Conservation (phyloP, 2,329 filamentous ascomycete genomes). For the Mollisiaceae sp. region DNA sequence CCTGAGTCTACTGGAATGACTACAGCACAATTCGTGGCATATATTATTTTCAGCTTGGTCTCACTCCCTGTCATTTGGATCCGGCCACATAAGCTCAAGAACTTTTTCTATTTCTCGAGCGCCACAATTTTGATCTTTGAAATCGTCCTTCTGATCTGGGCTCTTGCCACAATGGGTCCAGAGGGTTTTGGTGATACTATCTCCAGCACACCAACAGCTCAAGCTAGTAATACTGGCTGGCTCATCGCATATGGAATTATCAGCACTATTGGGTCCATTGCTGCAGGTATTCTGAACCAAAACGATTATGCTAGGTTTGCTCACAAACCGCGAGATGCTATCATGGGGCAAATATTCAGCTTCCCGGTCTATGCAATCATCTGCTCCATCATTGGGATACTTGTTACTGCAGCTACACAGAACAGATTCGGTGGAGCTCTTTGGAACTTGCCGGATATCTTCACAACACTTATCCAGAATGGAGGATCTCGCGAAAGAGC, state of each 20-base stretch:
- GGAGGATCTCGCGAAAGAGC: constrained; percentile 44
- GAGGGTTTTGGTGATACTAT: constrained; percentile 22
- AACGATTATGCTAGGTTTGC: constrained; percentile 51
- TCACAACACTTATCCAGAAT: constrained; percentile 42
- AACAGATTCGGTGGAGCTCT: constrained; percentile 53
- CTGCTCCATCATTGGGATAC: constrained; percentile 45
- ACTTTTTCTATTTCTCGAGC: constrained; percentile 42
- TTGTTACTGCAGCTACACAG: constrained; percentile 50
- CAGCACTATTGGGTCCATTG: constrained; percentile 49
- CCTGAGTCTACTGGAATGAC: constrained; percentile 47
- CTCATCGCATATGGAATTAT: constrained; percentile 46
- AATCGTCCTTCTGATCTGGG: constrained; percentile 41
- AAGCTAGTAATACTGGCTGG: constrained; percentile 38
- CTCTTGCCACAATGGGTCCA: constrained; percentile 40
- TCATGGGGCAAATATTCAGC: constrained; percentile 37
- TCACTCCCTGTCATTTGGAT: constrained; percentile 49
- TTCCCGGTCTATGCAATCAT: constrained; percentile 36
- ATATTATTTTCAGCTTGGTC: constrained; percentile 45
- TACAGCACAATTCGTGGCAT: constrained; percentile 46
- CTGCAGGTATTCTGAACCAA: constrained; percentile 51
- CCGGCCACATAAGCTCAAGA: constrained; percentile 45
- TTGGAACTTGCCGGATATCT: constrained; percentile 49
- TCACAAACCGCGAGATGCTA: constrained; percentile 45
- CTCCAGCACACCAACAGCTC: constrained; percentile 33
- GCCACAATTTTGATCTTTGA: constrained; percentile 47